Evolutionary conservation across 2,329 filamentous ascomycete genomes (phyloP), one percentile per base, ranked within the genome.

Genomic region (Juglanconis oblonga): DNA sequence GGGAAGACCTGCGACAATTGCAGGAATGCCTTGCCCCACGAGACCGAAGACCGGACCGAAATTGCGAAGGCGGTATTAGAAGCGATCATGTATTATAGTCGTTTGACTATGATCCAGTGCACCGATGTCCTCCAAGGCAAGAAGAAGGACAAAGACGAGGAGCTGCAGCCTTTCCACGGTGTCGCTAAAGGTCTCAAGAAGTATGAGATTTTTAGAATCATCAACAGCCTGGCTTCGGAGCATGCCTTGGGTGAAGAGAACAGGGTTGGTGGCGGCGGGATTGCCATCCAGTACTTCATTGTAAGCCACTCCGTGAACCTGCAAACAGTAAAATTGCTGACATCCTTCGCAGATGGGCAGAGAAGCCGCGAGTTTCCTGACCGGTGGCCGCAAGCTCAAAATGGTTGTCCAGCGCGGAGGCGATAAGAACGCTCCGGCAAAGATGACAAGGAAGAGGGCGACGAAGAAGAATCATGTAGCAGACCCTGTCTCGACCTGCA

Each of bases 1-100:
- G 79, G 86, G 52, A 80, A 83, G 54, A 83, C 82, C 1, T 99
- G 95, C 73, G 96, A 99, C 77, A 98, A 97, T 71, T 99, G 95
- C 79, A 86, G 82, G 64, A 90, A 87, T 3, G 86, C 85, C 31
- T 79, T 84, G 50, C 81, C 82, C 3, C 95, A 92, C 68, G 87
- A 92, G 67, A 79, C 83, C 55, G 81, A 86, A 60, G 92, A 98
- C 74, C 89, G 94, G 66, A 92, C 91, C 11, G 76, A 87, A 14
- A 85, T 90, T 68, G 94, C 93, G 6, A 76, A 83, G 59, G 83
- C 86, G 57, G 91, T 88, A 3, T 79, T 98, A 53, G 78, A 79
- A 33, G 81, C 96, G 54, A 87, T 96, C 32, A 75, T 81, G 60
- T 77, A 85, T 66, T 70, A 77, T 2, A 74, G 84, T 40, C 82